A percentile compares a stretch with the other conserved stretches of the same genome.
phyloP scores from a whole-genome alignment of 352 stramenopile genomes.

The Globisporangium canariense region DNA sequence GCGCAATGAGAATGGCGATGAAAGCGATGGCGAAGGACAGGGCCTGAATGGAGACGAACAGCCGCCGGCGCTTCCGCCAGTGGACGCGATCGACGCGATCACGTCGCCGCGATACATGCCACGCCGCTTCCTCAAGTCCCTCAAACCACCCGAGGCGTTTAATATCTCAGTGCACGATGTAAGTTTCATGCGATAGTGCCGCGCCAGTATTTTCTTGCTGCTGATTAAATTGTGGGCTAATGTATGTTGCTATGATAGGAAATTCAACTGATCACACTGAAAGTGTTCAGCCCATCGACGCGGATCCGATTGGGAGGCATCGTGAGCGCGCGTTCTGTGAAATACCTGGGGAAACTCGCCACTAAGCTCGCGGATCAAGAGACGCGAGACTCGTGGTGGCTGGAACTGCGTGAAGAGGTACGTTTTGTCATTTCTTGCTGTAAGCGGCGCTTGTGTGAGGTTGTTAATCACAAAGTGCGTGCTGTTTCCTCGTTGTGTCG shows the following conservation, averaged over 20 bases:
- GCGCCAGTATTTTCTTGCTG: no score
- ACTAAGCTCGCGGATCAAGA: slow-evolving; percentile 97
- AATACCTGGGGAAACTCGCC: slow-evolving; percentile 90
- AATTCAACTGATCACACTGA: slow-evolving; percentile 94
- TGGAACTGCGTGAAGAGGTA: slow-evolving; percentile 94
- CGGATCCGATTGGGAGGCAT: slow-evolving; percentile 80
- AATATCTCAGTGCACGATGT: slow-evolving; percentile 78
- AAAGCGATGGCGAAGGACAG: slow-evolving; percentile 23
- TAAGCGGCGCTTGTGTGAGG: background rate
- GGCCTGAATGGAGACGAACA: slow-evolving; percentile 33
- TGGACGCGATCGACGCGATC: slow-evolving; percentile 32
- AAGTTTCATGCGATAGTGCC: no score
- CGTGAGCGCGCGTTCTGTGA: slow-evolving; percentile 84
- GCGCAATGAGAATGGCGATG: slow-evolving; percentile 25
- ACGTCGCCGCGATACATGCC: slow-evolving; percentile 52
- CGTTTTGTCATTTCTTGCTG: background rate
- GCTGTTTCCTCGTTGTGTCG: background rate
- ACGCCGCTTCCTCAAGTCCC: slow-evolving; percentile 44
- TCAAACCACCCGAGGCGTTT: slow-evolving; percentile 57
- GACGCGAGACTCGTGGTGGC: slow-evolving; percentile 97
- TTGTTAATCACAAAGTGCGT: background rate
- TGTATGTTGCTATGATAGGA: slow-evolving; percentile 46
- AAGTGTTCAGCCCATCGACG: slow-evolving; percentile 85
- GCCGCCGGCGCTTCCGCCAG: slow-evolving; percentile 9
- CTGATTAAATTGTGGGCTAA: no score